Conservation (phyloP, 2,329 filamentous ascomycete species). For the Celoporthe dispersa region DNA sequence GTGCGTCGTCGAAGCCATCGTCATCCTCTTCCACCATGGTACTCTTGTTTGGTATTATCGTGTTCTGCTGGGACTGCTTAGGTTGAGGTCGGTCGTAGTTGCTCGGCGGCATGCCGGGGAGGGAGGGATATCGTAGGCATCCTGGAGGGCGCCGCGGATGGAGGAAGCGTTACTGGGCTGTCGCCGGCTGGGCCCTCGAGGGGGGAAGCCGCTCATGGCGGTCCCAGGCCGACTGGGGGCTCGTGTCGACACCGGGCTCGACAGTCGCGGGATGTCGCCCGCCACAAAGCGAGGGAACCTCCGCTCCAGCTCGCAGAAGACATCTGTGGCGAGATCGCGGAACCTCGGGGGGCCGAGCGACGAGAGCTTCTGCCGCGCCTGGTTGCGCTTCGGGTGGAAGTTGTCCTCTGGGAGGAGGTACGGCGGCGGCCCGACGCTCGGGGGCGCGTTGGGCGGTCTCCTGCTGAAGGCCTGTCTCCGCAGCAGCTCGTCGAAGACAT, state of each 20-base stretch:
- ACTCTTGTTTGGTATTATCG: constrained; percentile 96
- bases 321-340: constrained; percentile 89
- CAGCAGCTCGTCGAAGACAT: constrained; percentile 94
- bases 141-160: constrained; percentile 47
- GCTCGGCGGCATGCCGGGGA: constrained; percentile 62
- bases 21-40: constrained; percentile 97
- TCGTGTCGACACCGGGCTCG: constrained; percentile 70
- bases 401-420: constrained; percentile 83
- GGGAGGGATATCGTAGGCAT: constrained; percentile 59
- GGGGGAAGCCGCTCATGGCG: constrained; percentile 58
- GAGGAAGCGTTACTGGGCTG: constrained; percentile 67
- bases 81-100: constrained; percentile 78
- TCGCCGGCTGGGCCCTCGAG: constrained; percentile 56
- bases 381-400: constrained; percentile 97
- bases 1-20: constrained; percentile 65
- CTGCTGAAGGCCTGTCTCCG: constrained; percentile 75
- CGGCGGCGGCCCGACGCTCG: constrained; percentile 61
- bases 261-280: constrained; percentile 69
- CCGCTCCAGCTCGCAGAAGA: constrained; percentile 92
- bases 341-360: constrained; percentile 87
- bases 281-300: constrained; percentile 81
- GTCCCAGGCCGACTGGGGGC: constrained; percentile 65
- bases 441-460: constrained; percentile 55
- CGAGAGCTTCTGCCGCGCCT: constrained; percentile 93
- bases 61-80: constrained; percentile 93